These are phyloP conservation scores for Aspergillus flavus DNA, from an alignment of 2,329 filamentous ascomycete genomes.

Conservation along the genomic window DNA sequence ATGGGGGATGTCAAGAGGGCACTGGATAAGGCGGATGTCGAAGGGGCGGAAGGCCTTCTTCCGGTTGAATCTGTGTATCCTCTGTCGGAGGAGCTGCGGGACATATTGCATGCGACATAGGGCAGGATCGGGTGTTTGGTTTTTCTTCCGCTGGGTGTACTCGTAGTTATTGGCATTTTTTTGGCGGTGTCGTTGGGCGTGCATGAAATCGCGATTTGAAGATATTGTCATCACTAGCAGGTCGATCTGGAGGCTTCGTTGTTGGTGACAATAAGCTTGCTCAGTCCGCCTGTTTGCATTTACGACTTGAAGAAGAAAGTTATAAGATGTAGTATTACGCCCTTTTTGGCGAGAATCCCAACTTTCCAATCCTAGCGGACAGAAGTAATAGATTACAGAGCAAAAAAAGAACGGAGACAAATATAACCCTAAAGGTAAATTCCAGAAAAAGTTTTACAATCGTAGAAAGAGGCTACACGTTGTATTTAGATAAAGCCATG, in stretches of 20 bases:
- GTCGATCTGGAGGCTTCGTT: too few relatives aligned
- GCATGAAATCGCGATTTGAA: too few relatives aligned
- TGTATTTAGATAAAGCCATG: not conserved
- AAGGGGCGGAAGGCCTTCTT: slow-evolving; percentile 23
- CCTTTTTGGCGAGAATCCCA: not conserved
- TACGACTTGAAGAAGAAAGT: not conserved
- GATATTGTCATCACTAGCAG: too few relatives aligned
- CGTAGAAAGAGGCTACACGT: too few relatives aligned
- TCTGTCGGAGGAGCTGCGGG: slow-evolving; percentile 16
- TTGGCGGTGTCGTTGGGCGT: too few relatives aligned
- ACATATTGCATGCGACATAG: slow-evolving; percentile 14
- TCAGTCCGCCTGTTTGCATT: too few relatives aligned
- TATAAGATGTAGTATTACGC: not conserved
- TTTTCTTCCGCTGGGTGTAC: not conserved
- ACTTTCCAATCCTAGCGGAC: not conserved
- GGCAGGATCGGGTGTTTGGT: not conserved
- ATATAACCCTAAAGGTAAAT: not conserved
- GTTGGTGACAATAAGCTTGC: too few relatives aligned
- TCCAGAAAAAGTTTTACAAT: not conserved
- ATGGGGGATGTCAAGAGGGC: slow-evolving; percentile 52
- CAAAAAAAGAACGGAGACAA: not conserved
- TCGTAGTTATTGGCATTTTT: not conserved
- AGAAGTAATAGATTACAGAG: not conserved
- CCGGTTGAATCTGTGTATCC: slow-evolving; percentile 18
- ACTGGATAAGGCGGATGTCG: slow-evolving; percentile 46